A percentile compares a stretch with the other conserved stretches of the same genome.
Conservation (phyloP, 2,329 filamentous ascomycete genomes). For the Cordyceps cicadae region DNA sequence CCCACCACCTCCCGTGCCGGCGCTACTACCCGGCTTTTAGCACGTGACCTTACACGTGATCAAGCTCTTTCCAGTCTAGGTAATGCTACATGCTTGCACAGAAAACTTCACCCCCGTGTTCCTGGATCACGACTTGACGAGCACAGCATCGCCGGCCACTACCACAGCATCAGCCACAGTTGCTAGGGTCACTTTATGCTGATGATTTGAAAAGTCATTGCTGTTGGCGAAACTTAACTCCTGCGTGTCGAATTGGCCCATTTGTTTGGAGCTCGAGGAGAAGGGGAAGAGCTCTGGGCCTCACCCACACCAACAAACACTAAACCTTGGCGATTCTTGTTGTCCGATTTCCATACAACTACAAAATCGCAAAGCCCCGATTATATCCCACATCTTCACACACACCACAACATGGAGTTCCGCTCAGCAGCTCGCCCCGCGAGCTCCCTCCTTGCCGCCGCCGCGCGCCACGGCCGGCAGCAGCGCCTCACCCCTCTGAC, state of each 20-base stretch:
- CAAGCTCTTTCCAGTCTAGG: constrained; percentile 1
- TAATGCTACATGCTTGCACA: constrained; percentile 10
- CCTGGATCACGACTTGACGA: neutral
- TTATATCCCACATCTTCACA: neutral
- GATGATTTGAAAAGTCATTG: neutral
- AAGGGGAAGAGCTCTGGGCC: neutral
- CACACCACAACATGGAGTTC: constrained; percentile 26
- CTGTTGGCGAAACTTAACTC: neutral
- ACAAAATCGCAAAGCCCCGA: neutral
- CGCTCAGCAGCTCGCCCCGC: constrained; percentile 28
- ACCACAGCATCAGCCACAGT: neutral
- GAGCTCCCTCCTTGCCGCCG: constrained; percentile 23
- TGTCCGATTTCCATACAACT: neutral
- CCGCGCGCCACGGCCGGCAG: constrained; percentile 7
- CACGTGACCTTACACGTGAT: constrained; percentile 9
- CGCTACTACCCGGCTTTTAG: neutral
- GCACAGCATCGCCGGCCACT: neutral
- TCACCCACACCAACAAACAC: neutral
- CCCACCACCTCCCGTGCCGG: neutral
- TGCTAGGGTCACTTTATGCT: neutral
- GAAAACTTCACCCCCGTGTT: constrained; percentile 12
- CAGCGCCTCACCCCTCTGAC: constrained; percentile 14
- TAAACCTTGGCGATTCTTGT: too few relatives aligned
- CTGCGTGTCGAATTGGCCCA: constrained; percentile 9
- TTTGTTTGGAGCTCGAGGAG: constrained; percentile 8